Evolutionary conservation across 2,329 filamentous ascomycete genomes (phyloP).

Genomic region (Hysterium pulicare): DNA sequence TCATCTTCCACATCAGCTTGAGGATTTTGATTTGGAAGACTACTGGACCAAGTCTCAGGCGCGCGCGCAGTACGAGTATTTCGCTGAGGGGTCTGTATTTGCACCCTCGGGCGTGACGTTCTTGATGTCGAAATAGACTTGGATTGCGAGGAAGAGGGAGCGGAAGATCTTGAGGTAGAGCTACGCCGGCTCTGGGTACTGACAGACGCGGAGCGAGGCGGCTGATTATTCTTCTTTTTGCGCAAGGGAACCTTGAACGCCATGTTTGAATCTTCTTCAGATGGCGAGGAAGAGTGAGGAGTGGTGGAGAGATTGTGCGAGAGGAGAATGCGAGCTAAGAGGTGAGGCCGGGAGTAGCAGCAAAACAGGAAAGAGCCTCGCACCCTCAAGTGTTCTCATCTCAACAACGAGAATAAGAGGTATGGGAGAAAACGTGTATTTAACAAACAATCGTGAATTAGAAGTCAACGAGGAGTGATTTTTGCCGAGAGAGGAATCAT

Average conservation of each 20-base stretch:
- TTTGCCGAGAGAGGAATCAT: too few species aligned
- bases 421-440: too few species aligned
- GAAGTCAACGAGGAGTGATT: too few species aligned
- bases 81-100: not conserved
- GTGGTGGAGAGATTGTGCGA: not conserved
- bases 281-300: too few species aligned
- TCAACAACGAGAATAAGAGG: too few species aligned
- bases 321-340: too few species aligned
- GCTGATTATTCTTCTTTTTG: not conserved
- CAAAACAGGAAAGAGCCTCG: too few species aligned
- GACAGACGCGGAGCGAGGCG: not conserved
- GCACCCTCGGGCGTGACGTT: not conserved
- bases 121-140: conserved; percentile 1
- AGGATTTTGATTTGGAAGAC: not conserved
- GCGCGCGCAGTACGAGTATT: not conserved
- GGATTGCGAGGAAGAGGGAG: not conserved
- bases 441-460: too few species aligned
- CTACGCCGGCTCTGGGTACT: conserved; percentile 2
- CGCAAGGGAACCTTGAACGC: not conserved
- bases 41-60: conserved; percentile 1
- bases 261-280: not conserved
- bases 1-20: conserved; percentile 2
- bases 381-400: too few species aligned
- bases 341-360: too few species aligned
- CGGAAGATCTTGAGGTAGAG: conserved; percentile 3